These are phyloP conservation scores for Starmerella tilneyi DNA, from an alignment of 805 yeast genomes.

Conservation along the genomic window DNA sequence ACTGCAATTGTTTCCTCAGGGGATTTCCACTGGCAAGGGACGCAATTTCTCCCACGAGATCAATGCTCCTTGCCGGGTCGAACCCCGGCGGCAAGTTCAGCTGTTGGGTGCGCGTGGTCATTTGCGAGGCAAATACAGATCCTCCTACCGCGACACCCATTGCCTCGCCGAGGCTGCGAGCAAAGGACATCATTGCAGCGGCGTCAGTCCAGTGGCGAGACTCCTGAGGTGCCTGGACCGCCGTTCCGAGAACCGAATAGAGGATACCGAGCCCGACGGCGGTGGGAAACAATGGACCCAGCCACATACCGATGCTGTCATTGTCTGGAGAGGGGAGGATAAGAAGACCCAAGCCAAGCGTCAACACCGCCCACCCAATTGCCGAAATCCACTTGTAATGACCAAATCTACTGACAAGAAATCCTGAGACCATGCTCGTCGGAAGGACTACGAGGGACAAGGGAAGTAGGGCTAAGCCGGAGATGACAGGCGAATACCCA, in stretches of 20 bases:
- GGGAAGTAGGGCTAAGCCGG: slow-evolving; percentile 41
- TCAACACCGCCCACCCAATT: slow-evolving; percentile 32
- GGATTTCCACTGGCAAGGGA: slow-evolving; percentile 9
- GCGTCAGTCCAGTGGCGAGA: slow-evolving; percentile 23
- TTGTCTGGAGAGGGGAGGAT: slow-evolving; percentile 35
- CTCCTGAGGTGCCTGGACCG: slow-evolving; percentile 26
- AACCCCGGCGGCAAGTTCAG: slow-evolving; percentile 5
- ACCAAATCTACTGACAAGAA: slow-evolving; percentile 33
- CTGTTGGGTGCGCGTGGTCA: slow-evolving; percentile 1
- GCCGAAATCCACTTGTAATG: slow-evolving; percentile 35
- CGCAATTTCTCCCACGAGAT: slow-evolving; percentile 15
- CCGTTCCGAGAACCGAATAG: slow-evolving; percentile 33
- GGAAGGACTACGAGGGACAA: slow-evolving; percentile 35
- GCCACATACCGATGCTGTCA: slow-evolving; percentile 29
- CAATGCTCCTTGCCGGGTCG: slow-evolving; percentile 19
- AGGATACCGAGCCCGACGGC: slow-evolving; percentile 41
- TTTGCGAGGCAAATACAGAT: slow-evolving; percentile 23
- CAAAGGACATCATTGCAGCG: slow-evolving; percentile 26
- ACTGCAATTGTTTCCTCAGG: slow-evolving; percentile 4
- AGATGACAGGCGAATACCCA: slow-evolving; percentile 35
- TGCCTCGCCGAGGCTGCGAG: slow-evolving; percentile 26
- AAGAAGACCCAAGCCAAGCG: slow-evolving; percentile 40
- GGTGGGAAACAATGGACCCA: slow-evolving; percentile 37
- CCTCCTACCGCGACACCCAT: slow-evolving; percentile 29
- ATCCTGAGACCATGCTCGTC: slow-evolving; percentile 34